Percentiles rank a stretch among this genome's conserved stretches.
phyloP scores from a whole-genome alignment of 768 basidiomycete species.

The Royoungia palumana region DNA sequence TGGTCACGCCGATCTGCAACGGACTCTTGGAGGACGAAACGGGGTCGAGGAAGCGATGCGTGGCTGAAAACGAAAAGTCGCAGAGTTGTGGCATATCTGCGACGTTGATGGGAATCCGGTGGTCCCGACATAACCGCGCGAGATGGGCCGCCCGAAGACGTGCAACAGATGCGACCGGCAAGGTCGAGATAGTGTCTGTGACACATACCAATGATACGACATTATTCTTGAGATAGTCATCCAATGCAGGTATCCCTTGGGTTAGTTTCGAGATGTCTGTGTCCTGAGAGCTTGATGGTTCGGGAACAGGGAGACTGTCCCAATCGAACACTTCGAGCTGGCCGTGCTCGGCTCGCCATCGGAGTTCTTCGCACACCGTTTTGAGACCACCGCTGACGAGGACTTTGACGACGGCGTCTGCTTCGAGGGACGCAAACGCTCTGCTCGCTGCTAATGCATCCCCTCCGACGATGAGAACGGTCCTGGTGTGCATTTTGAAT shows the following conservation, averaged over 20 bases:
- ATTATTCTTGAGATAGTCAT: slow-evolving; percentile 39
- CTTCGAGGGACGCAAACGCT: slow-evolving; percentile 78
- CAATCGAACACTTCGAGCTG: slow-evolving; percentile 62
- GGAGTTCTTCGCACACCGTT: slow-evolving; percentile 66
- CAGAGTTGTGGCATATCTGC: slow-evolving; percentile 83
- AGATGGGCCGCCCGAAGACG: slow-evolving; percentile 56
- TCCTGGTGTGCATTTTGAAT: slow-evolving; percentile 55
- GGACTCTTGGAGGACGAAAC: slow-evolving; percentile 43
- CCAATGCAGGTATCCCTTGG: slow-evolving; percentile 45
- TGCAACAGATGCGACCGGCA: slow-evolving; percentile 32
- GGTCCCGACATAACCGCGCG: slow-evolving; percentile 48
- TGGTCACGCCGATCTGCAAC: slow-evolving; percentile 80
- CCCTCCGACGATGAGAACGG: slow-evolving; percentile 71
- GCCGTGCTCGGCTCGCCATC: slow-evolving; percentile 52
- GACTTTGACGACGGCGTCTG: slow-evolving; percentile 69
- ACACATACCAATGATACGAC: slow-evolving; percentile 63
- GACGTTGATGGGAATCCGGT: slow-evolving; percentile 77
- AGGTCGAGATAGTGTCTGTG: slow-evolving; percentile 67
- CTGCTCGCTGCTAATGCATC: slow-evolving; percentile 81
- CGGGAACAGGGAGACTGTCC: slow-evolving; percentile 38
- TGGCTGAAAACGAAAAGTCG: slow-evolving; percentile 85
- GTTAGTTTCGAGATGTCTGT: slow-evolving; percentile 7
- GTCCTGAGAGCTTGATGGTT: slow-evolving; percentile 22
- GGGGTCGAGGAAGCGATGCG: slow-evolving; percentile 72
- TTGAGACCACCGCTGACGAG: slow-evolving; percentile 47